phyloP scores from a whole-genome alignment of 257 asterid genomes.

The Solanum okadae region DNA sequence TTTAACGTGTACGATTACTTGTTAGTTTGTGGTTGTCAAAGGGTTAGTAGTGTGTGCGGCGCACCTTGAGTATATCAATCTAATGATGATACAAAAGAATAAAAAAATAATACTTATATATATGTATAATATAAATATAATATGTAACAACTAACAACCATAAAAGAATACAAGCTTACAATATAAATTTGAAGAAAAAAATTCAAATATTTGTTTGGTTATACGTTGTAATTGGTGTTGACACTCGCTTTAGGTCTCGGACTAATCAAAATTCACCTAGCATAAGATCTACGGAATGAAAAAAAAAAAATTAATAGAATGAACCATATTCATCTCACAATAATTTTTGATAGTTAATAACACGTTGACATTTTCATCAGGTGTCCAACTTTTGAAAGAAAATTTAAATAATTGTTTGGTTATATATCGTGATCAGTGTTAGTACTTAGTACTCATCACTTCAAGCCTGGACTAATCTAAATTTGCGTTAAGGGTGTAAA shows the following conservation, averaged over 20 bases:
- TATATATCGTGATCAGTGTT: background rate
- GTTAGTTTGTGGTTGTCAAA: background rate
- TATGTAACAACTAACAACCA: background rate
- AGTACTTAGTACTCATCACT: too few species aligned
- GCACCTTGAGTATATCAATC: background rate
- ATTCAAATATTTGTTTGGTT: background rate
- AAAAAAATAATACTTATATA: background rate
- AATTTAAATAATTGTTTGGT: too few species aligned
- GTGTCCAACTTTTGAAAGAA: background rate
- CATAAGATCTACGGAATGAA: background rate
- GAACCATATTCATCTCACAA: too few species aligned
- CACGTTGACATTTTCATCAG: background rate
- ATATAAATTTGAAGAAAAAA: too few species aligned
- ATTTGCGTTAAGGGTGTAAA: too few species aligned
- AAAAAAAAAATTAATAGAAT: too few species aligned
- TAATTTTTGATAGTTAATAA: background rate
- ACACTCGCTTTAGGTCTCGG: background rate
- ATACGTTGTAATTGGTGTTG: background rate
- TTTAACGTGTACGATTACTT: background rate
- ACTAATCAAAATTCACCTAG: background rate
- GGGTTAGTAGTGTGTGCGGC: background rate
- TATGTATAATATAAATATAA: too few species aligned
- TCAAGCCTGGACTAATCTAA: too few species aligned
- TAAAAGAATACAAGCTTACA: background rate
- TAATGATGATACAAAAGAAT: background rate